Conservation (phyloP, 305 asterid genomes). For the Fraxinus dipetala region DNA sequence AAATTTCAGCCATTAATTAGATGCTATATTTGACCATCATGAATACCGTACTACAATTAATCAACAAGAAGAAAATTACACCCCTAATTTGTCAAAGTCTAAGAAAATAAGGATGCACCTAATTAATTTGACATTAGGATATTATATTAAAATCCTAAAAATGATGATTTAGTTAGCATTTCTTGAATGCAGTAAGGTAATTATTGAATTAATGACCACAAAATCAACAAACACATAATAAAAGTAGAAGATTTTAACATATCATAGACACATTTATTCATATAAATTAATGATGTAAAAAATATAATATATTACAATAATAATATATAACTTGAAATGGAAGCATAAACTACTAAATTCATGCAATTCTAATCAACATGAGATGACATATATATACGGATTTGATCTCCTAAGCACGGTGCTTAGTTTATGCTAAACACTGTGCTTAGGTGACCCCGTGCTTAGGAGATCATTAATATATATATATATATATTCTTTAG, state of each 20-base stretch:
- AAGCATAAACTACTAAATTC: background rate
- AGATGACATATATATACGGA: background rate
- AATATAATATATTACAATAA: background rate
- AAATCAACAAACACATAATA: background rate
- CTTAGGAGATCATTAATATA: no score
- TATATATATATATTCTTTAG: background rate
- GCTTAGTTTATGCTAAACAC: no score
- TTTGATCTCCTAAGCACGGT: no score
- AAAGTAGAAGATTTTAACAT: background rate
- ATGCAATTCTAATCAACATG: background rate
- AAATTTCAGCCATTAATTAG: background rate
- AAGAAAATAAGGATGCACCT: background rate
- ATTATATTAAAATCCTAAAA: background rate
- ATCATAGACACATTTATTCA: background rate
- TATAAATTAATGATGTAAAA: background rate
- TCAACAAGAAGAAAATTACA: constrained; percentile 2
- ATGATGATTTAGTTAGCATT: constrained; percentile 4
- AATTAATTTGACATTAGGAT: constrained; percentile 1
- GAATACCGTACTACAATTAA: background rate
- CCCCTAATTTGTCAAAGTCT: background rate
- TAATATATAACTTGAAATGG: background rate
- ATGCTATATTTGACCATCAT: background rate
- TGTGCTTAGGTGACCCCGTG: no score
- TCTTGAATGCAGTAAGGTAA: background rate
- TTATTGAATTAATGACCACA: background rate